Base-by-base conservation (phyloP, 2,329 filamentous ascomycete genomes). In the Coleophoma eucalyptorum region DNA sequence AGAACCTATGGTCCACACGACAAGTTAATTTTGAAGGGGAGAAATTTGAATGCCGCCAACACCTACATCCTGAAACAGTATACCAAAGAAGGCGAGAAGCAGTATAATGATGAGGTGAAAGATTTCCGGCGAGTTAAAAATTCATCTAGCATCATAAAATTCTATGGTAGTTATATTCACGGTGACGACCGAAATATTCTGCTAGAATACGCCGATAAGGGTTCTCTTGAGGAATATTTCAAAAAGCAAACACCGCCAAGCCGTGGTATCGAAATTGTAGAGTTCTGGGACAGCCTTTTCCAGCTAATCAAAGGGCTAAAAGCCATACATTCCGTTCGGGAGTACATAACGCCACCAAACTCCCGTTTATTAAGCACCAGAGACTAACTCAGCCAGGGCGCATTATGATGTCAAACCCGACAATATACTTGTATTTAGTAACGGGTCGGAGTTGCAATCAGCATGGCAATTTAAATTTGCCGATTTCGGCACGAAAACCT, bases 131-230 rank as follows among this genome's bases (percentile, higher is more conserved):
- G 48, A 8, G 40, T 60, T 3, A 49, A 19, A 20, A 18, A n/a
- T 6, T 5, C 42, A 20, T 15, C 12, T 8, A 51, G 46, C 43
- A 42, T 64, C 6, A 57, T 61, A 18, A 43, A 45, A 15, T 61
- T 57, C 50, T 54, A 48, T 38, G 45, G 45, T 13, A 48, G 45
- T 33, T 48, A 54, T 33, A 49, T 37, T n/a, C 55, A 63, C 19
- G 46, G 50, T n/a, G 49, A 55, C 13, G 55, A 44, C 20, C 58
- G 37, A 52, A 57, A 64, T 48, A 52, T 65, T 7, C 43, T 66
- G 12, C 54, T 67, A 12, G 63, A 66, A 48, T 64, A 60, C 50
- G 63, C 64, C 5, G 52, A 65, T 34, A n/a, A 46, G 7, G 62
- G 64, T 4, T 61, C 55, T 8, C 50, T 67, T 15, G 53, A 61